Percentiles rank a stretch among this genome's conserved stretches.
phyloP scores from a whole-genome alignment of 352 stramenopile genomes.

The Phytophthora aleatoria region DNA sequence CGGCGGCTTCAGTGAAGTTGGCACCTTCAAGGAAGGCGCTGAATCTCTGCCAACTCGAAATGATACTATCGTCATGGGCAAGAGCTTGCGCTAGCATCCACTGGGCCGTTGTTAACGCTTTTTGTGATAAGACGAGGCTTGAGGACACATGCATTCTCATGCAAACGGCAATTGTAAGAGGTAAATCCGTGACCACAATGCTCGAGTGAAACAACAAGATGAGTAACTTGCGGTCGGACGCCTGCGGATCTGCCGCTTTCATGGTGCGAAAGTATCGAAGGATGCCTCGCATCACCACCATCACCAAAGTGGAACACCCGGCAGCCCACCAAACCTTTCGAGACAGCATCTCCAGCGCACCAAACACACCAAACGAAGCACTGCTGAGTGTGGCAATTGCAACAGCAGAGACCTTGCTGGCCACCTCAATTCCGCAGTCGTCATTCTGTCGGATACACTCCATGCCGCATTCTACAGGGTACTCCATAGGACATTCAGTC shows the following conservation, averaged over 20 bases:
- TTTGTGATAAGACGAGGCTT: conserved; percentile 23
- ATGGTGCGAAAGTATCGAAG: conserved; percentile 34
- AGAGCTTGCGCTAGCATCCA: conserved; percentile 33
- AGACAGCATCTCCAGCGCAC: conserved; percentile 31
- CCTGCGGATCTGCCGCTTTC: conserved; percentile 30
- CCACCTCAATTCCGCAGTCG: conserved; percentile 45
- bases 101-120: conserved; percentile 18
- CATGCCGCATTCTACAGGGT: conserved; percentile 58
- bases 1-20: conserved; percentile 31
- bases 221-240: conserved; percentile 20
- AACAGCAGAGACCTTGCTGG: conserved; percentile 45
- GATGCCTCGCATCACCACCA: conserved; percentile 31
- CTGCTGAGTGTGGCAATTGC: conserved; percentile 41
- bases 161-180: background rate
- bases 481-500: conserved; percentile 59
- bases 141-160: conserved; percentile 10
- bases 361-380: conserved; percentile 46
- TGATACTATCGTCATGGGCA: conserved; percentile 21
- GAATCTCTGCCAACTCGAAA: conserved; percentile 30
- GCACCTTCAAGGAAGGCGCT: conserved; percentile 23
- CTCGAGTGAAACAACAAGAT: conserved; percentile 32
- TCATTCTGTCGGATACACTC: conserved; percentile 53
- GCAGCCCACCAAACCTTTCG: conserved; percentile 27
- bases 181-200: conserved; percentile 7
- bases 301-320: conserved; percentile 23